Percentiles rank a stretch among this genome's conserved stretches.
Conservation (phyloP, 306 rosid genomes). For the Cicer yamashitae region DNA sequence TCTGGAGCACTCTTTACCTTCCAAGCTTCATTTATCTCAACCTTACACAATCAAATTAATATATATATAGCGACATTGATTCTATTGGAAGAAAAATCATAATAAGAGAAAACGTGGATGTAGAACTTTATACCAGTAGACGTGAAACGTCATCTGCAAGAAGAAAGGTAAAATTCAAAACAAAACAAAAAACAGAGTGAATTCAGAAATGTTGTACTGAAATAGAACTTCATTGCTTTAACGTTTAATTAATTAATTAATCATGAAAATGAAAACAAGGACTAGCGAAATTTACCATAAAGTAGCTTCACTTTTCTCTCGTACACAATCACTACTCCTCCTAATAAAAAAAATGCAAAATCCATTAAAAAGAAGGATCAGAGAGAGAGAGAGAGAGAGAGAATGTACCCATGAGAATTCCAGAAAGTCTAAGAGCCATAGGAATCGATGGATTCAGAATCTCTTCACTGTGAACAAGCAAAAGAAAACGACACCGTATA, state of each 20-base stretch:
- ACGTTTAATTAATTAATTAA: not conserved
- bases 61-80: not conserved
- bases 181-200: slow-evolving; percentile 1
- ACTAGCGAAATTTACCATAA: slow-evolving; percentile 49
- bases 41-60: slow-evolving; percentile 45
- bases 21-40: slow-evolving; percentile 85
- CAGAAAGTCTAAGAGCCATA: slow-evolving; percentile 92
- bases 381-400: not conserved
- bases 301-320: slow-evolving; percentile 85
- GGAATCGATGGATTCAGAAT: slow-evolving; percentile 89
- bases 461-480: slow-evolving; percentile 66
- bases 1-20: slow-evolving; percentile 64
- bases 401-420: slow-evolving; percentile 90
- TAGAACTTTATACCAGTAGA: slow-evolving; percentile 61
- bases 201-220: slow-evolving; percentile 16
- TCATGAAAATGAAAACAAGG: not conserved
- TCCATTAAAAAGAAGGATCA: not conserved
- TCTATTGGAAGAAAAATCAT: not conserved
- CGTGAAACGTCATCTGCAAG: slow-evolving; percentile 85
- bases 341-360: slow-evolving; percentile 46
- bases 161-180: slow-evolving; percentile 31
- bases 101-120: not conserved
- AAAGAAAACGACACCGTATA: slow-evolving; percentile 3
- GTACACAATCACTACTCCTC: slow-evolving; percentile 90
- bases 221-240: not conserved